A percentile compares a stretch with the other conserved stretches of the same genome.
These are phyloP conservation scores for Dichotomocladium elegans DNA, from an alignment of 371 early-diverging fungal species.

Conservation along the genomic window DNA sequence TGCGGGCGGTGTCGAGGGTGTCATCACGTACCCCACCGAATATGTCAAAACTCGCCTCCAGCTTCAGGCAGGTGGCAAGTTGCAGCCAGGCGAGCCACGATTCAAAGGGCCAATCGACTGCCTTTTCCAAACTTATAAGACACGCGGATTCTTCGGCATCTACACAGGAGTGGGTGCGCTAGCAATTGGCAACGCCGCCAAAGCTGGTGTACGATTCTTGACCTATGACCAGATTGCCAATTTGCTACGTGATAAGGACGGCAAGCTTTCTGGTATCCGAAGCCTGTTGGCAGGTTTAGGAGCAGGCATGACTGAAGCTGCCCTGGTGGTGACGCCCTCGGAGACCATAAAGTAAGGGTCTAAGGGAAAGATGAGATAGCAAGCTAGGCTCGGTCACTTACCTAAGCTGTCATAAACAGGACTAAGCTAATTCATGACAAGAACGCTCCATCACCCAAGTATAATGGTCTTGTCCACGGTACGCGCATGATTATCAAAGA, in stretches of 20 bases:
- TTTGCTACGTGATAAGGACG: slow-evolving; percentile 64
- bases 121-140: slow-evolving; percentile 56
- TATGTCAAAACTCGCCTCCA: slow-evolving; percentile 93
- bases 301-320: slow-evolving; percentile 87
- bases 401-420: slow-evolving; percentile 21
- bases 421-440: slow-evolving; percentile 85
- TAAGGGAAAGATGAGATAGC: slow-evolving; percentile 5
- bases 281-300: slow-evolving; percentile 82
- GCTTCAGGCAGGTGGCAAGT: slow-evolving; percentile 63
- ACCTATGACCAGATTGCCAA: slow-evolving; percentile 84
- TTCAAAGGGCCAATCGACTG: slow-evolving; percentile 85
- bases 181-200: slow-evolving; percentile 86
- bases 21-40: slow-evolving; percentile 89
- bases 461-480: slow-evolving; percentile 80
- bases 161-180: slow-evolving; percentile 51
- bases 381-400: slow-evolving; percentile 9
- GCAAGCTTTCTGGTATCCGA: slow-evolving; percentile 61
- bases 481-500: slow-evolving; percentile 56
- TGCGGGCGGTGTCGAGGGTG: slow-evolving; percentile 87
- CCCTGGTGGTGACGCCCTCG: slow-evolving; percentile 84
- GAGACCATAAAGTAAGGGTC: slow-evolving; percentile 85
- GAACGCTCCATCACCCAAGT: slow-evolving; percentile 63
- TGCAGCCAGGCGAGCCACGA: slow-evolving; percentile 39
- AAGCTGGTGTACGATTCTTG: slow-evolving; percentile 89
- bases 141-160: slow-evolving; percentile 14